Conservation (phyloP, 2,329 filamentous ascomycete species). For the Arthrinium puccinioides region DNA sequence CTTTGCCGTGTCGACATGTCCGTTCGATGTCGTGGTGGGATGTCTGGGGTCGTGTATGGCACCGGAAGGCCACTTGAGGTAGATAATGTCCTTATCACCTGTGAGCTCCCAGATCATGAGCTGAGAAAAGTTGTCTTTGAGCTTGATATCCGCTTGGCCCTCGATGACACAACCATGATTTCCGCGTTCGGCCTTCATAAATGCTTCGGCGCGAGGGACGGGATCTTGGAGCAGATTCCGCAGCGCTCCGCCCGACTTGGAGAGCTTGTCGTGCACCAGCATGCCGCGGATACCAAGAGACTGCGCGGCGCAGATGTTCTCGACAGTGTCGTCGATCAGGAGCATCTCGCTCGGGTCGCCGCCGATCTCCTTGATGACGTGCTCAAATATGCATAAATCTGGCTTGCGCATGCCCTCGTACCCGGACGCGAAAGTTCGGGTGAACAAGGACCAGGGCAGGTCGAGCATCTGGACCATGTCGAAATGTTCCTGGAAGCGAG, state of each 20-base stretch:
- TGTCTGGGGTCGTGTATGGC: background rate
- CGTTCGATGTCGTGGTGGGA: too few species aligned
- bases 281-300: constrained; percentile 9
- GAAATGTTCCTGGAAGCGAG: constrained; percentile 9
- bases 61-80: constrained; percentile 11
- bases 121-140: constrained; percentile 24
- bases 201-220: constrained; percentile 5
- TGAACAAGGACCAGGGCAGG: constrained; percentile 8
- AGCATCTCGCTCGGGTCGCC: constrained; percentile 7
- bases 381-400: constrained; percentile 13
- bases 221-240: constrained; percentile 7
- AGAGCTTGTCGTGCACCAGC: background rate
- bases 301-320: constrained; percentile 15
- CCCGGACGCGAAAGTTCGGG: constrained; percentile 6
- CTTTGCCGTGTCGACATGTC: too few species aligned
- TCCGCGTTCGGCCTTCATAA: constrained; percentile 7
- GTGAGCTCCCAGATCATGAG: constrained; percentile 30
- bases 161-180: constrained; percentile 17
- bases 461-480: constrained; percentile 5
- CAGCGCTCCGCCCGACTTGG: background rate
- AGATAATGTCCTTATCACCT: constrained; percentile 10
- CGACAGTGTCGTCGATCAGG: constrained; percentile 12
- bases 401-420: constrained; percentile 15
- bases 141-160: constrained; percentile 16
- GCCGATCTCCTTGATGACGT: constrained; percentile 10